phyloP scores from a whole-genome alignment of 2,329 filamentous ascomycete genomes.

The Simplicillium aogashimaense region DNA sequence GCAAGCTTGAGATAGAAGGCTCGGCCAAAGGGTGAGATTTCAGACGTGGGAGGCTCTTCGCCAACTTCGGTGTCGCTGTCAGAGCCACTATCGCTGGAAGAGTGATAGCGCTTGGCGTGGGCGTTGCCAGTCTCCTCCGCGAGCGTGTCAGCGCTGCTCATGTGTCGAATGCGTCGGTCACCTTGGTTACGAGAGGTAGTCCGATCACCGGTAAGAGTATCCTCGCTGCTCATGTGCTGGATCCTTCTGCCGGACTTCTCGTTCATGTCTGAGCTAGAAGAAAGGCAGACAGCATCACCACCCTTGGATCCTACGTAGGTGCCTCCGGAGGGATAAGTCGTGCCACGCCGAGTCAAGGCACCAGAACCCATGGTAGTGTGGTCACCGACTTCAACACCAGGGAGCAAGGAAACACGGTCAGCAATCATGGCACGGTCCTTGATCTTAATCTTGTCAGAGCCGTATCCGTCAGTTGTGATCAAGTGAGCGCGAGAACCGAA shows the following conservation, averaged over 20 bases:
- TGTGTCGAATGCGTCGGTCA: constrained; percentile 9
- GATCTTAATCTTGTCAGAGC: constrained; percentile 36
- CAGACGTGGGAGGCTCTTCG: not conserved
- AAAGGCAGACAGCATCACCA: constrained; percentile 36
- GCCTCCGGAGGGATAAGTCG: constrained; percentile 28
- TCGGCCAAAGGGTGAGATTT: constrained; percentile 35
- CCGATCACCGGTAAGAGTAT: constrained; percentile 9
- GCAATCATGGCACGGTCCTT: constrained; percentile 43
- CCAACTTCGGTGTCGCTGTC: constrained; percentile 11
- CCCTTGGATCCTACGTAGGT: constrained; percentile 43
- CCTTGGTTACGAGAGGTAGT: constrained; percentile 5
- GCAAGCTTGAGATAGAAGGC: constrained; percentile 43
- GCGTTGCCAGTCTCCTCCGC: constrained; percentile 5
- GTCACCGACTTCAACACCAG: constrained; percentile 38
- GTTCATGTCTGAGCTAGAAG: constrained; percentile 7
- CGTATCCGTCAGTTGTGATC: constrained; percentile 39
- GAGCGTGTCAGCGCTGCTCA: constrained; percentile 16
- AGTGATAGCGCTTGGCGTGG: not conserved
- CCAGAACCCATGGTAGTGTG: constrained; percentile 43
- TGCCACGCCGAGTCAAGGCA: constrained; percentile 35
- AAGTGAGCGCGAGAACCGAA: constrained; percentile 46
- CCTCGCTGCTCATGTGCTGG: constrained; percentile 12
- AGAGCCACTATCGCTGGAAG: constrained; percentile 3
- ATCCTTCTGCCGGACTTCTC: constrained; percentile 5
- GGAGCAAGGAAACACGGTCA: constrained; percentile 41